Conservation (phyloP, 1,284 basidiomycete species). For the Cryptococcus sp. region DNA sequence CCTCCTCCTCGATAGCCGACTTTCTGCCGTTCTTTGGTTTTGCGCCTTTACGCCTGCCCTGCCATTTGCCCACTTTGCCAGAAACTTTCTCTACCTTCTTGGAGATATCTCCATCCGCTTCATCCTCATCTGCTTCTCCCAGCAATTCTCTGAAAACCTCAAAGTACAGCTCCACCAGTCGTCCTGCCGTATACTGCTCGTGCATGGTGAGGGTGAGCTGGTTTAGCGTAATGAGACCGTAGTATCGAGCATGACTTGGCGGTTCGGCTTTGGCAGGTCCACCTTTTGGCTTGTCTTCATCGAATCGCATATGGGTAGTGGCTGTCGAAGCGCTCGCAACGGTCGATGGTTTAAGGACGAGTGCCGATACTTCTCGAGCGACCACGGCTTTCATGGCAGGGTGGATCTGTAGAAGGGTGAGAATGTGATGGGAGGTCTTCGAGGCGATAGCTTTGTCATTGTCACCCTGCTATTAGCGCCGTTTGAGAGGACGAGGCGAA, state of each 20-base stretch:
- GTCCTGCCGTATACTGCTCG: conserved; percentile 72
- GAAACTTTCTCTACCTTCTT: conserved; percentile 42
- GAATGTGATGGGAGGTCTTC: conserved; percentile 79
- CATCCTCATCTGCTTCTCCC: conserved; percentile 50
- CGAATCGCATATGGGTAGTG: conserved; percentile 45
- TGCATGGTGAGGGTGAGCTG: conserved; percentile 75
- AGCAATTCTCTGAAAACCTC: conserved; percentile 88
- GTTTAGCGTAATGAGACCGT: conserved; percentile 87
- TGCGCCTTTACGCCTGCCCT: conserved; percentile 43
- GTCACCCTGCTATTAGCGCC: conserved; percentile 61
- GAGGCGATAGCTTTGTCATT: conserved; percentile 83
- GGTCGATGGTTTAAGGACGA: conserved; percentile 61
- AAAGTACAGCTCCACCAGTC: conserved; percentile 88
- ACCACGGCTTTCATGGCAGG: conserved; percentile 91
- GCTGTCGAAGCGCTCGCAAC: conserved; percentile 44
- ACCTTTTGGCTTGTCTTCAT: conserved; percentile 36
- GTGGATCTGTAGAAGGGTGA: conserved; percentile 83
- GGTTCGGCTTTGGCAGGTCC: conserved; percentile 47
- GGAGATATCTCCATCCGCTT: conserved; percentile 41
- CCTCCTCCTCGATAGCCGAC: conserved; percentile 43
- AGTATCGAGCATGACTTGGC: conserved; percentile 72
- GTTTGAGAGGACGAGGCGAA: neutral
- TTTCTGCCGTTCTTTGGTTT: conserved; percentile 42
- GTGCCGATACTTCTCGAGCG: conserved; percentile 75
- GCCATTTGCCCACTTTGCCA: conserved; percentile 47